A percentile compares a stretch with the other conserved stretches of the same genome.
These are phyloP conservation scores for Selaginella moellendorffii DNA, from an alignment of 75 land plant species.

Conservation along the genomic window DNA sequence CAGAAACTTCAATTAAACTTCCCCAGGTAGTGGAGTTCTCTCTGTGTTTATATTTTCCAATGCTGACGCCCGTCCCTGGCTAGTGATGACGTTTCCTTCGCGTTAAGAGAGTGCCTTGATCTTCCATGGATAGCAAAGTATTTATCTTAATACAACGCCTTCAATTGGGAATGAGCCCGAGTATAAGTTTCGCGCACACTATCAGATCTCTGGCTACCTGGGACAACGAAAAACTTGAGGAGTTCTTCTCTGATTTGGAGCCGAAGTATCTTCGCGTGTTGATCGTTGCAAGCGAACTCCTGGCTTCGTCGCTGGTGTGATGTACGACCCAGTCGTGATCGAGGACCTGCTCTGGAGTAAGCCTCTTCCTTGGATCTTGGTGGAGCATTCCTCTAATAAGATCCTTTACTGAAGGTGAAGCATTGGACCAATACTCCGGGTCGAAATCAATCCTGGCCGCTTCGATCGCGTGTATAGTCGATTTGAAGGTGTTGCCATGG, in stretches of 20 bases:
- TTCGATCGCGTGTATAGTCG: neutral
- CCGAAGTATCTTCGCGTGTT: too few species aligned
- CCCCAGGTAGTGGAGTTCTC: conserved; percentile 42
- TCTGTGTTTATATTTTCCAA: neutral
- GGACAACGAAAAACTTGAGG: too few species aligned
- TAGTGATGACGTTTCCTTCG: conserved; percentile 96
- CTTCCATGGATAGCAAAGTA: conserved; percentile 82
- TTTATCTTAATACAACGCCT: conserved; percentile 24
- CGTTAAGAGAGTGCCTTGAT: conserved; percentile 68
- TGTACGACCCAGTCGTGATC: conserved; percentile 1
- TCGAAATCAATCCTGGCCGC: neutral
- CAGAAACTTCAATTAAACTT: conserved; percentile 92
- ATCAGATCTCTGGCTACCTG: too few species aligned
- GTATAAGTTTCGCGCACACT: too few species aligned
- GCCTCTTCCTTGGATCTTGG: neutral
- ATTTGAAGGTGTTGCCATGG: neutral
- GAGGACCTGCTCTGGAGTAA: conserved; percentile 5
- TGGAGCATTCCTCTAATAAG: conserved; percentile 3
- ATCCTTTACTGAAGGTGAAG: neutral
- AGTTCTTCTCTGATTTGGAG: too few species aligned
- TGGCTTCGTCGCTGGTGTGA: neutral
- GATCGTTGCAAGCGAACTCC: too few species aligned
- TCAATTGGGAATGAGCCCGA: too few species aligned
- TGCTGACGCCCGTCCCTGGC: too few species aligned
- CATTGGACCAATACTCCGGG: neutral